These are phyloP conservation scores for Mycena albidolilacea DNA, from an alignment of 768 basidiomycete genomes.

Conservation along the genomic window DNA sequence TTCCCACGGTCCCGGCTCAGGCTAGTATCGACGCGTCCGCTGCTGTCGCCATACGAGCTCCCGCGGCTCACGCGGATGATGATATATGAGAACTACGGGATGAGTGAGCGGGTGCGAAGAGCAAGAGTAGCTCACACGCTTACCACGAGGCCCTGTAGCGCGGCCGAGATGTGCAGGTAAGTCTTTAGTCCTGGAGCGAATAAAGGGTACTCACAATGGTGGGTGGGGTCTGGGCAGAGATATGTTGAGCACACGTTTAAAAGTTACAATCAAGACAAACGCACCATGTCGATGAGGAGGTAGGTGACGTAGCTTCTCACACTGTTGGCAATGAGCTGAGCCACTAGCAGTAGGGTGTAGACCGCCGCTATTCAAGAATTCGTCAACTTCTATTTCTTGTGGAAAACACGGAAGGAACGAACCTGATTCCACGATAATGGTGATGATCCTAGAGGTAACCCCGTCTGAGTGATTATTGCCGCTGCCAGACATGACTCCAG, in stretches of 20 bases:
- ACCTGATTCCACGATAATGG: constrained; percentile 7
- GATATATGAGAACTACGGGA: not conserved
- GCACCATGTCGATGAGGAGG: not conserved
- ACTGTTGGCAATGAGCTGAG: not conserved
- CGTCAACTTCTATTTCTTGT: no score
- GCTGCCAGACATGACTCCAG: not conserved
- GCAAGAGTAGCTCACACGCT: not conserved
- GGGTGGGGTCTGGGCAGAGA: not conserved
- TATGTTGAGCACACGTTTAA: not conserved
- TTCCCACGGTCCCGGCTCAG: not conserved
- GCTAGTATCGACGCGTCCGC: constrained; percentile 1
- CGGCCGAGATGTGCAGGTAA: not conserved
- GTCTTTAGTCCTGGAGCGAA: not conserved
- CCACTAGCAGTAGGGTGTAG: not conserved
- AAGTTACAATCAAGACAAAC: not conserved
- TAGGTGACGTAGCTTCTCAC: not conserved
- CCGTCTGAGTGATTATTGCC: not conserved
- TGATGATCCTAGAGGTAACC: not conserved
- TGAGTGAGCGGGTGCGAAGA: not conserved
- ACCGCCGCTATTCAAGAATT: not conserved
- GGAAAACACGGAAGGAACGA: not conserved
- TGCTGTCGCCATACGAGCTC: not conserved
- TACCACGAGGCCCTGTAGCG: not conserved
- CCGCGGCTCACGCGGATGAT: constrained; percentile 1
- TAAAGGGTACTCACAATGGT: not conserved